Evolutionary conservation across 2,329 filamentous ascomycete species (phyloP), one percentile per base, ranked within the genome.

Genomic region (Knoxdaviesia capensis): DNA sequence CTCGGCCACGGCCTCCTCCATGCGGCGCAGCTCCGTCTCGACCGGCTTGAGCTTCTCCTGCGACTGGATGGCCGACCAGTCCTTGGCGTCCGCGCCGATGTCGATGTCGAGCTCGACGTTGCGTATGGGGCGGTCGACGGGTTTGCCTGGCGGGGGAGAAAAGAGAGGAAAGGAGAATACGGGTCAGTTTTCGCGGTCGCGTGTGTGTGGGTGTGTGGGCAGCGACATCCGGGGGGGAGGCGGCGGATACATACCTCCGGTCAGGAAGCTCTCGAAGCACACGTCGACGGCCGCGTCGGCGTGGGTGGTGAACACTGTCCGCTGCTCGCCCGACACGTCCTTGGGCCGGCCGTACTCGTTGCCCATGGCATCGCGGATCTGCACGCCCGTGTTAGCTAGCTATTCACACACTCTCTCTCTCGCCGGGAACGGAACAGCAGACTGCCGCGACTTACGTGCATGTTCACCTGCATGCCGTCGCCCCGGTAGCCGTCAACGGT

Each of bases 21-120:
- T 82, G 51, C 86, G 77, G 54, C 87, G 79, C 55, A 98, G 74
- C 60, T 96, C 90, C 11, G 84, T 86, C 66, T 98, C 90, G 52
- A 94, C 76, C 39, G 90, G 90, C 73, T 94, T 93, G 52, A 98
- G 77, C 71, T 96, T 96, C 74, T 98, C 90, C 48, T 79, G 82
- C 44, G 85, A 85, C 64, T 94, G 86, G 58, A 96, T 92, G 52
- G 85, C 85, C 49, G 80, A 86, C 90, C 90, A 98, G 65, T 98
- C 90, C 62, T 93, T 93, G 49, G 90, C 90, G 60, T 94, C 87
- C 61, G 87, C 87, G 54, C 87, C 87, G 53, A 94, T 93, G 60
- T 94, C 87, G 57, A 94, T 81, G 61, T 94, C 87, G 53, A 94
- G 80, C 64, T 94, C 87, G 50, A 94, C 63, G 58, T 80, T 72